Evolutionary conservation across 2,329 filamentous ascomycete genomes (phyloP).

Genomic region (Penicillium sp.): DNA sequence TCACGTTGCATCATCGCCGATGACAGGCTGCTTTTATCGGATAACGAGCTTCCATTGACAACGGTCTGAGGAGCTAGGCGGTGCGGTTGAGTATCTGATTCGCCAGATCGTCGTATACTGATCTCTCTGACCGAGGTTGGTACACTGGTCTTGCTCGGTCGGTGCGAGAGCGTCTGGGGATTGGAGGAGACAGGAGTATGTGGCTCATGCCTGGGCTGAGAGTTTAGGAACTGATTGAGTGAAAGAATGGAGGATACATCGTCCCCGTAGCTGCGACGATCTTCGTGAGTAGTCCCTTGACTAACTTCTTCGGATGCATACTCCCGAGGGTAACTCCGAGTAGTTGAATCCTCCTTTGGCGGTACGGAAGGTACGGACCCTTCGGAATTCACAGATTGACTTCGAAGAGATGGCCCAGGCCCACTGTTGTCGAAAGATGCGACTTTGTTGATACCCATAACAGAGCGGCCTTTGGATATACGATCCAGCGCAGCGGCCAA

Average conservation of each 20-base stretch:
- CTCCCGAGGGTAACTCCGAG: neutral
- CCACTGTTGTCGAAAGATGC: conserved; percentile 24
- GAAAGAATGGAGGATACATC: conserved; percentile 36
- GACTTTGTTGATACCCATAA: conserved; percentile 33
- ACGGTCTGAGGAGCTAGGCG: neutral
- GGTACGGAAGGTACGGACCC: conserved; percentile 26
- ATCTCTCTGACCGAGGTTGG: conserved; percentile 1
- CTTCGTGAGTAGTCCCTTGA: neutral
- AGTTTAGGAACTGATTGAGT: conserved; percentile 22
- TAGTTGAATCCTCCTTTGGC: conserved; percentile 30
- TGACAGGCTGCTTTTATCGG: conserved; percentile 45
- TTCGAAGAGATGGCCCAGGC: conserved; percentile 10
- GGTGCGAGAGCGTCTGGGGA: neutral
- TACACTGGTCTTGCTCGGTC: neutral
- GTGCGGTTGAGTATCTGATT: neutral
- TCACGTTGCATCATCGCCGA: conserved; percentile 62
- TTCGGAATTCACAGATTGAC: conserved; percentile 1
- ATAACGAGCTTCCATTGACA: neutral
- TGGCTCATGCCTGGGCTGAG: conserved; percentile 8
- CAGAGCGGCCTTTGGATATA: conserved; percentile 36
- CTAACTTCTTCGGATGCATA: neutral
- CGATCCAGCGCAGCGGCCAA: conserved; percentile 67
- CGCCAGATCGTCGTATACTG: neutral
- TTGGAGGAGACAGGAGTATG: conserved; percentile 6
- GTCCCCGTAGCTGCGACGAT: conserved; percentile 28